phyloP scores from a whole-genome alignment of 495 filamentous ascomycete species.

The Elaphomyces granulatus region DNA sequence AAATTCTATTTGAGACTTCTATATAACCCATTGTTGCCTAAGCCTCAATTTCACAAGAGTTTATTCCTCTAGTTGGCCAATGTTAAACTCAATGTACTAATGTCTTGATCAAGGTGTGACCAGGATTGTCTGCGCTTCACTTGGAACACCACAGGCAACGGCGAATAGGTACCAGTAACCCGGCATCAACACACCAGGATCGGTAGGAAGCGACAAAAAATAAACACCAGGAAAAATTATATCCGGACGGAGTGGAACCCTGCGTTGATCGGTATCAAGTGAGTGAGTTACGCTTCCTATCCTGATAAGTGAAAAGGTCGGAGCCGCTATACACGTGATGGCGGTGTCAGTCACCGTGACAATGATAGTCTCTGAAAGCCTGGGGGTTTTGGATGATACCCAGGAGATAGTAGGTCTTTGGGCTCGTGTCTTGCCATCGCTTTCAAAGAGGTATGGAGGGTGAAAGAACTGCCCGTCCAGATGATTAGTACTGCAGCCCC shows the following conservation, averaged over 20 bases:
- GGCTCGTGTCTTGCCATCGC: constrained; percentile 20
- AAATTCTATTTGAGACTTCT: too few species aligned
- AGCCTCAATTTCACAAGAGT: too few species aligned
- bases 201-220: constrained; percentile 25
- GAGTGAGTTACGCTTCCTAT: constrained; percentile 38
- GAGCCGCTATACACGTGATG: too few species aligned
- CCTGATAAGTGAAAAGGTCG: constrained; percentile 30
- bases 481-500: constrained; percentile 31
- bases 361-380: constrained; percentile 21
- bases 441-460: constrained; percentile 32
- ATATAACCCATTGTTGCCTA: too few species aligned
- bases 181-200: constrained; percentile 37
- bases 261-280: constrained; percentile 45
- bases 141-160: constrained; percentile 35
- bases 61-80: too few species aligned
- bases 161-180: constrained; percentile 48
- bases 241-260: constrained; percentile 25
- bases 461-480: constrained; percentile 37
- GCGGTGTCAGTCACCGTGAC: too few species aligned
- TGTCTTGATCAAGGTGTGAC: constrained; percentile 5
- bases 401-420: constrained; percentile 22
- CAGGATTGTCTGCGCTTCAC: constrained; percentile 14
- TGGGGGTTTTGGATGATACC: constrained; percentile 11
- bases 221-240: constrained; percentile 6
- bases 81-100: too few species aligned